phyloP scores from a whole-genome alignment of 305 asterid species.

The Ruellia speciosa region DNA sequence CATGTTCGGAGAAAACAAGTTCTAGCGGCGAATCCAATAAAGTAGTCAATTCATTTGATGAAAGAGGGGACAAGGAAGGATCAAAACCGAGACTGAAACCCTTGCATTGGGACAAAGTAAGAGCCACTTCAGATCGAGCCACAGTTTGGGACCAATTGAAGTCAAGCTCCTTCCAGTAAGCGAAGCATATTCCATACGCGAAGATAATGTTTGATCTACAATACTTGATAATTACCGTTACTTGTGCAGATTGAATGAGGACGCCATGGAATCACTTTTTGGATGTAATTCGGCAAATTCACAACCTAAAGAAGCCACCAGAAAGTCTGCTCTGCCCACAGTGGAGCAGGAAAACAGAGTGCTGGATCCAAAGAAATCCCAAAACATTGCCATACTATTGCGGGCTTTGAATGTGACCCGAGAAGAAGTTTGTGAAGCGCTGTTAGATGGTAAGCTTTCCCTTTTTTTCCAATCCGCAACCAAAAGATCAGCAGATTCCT shows the following conservation, averaged over 20 bases:
- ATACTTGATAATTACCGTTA: background rate
- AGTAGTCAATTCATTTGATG: conserved; percentile 30
- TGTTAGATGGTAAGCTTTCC: conserved; percentile 54
- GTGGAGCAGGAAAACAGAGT: conserved; percentile 65
- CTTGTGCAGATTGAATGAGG: conserved; percentile 65
- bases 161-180: conserved; percentile 92
- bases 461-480: background rate
- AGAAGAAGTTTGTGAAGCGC: conserved; percentile 87
- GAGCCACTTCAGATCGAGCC: conserved; percentile 76
- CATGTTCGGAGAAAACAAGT: background rate
- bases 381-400: conserved; percentile 80
- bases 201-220: background rate
- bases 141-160: conserved; percentile 93
- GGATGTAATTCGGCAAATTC: conserved; percentile 58
- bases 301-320: conserved; percentile 43
- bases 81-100: conserved; percentile 51
- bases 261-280: conserved; percentile 87
- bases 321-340: conserved; percentile 39
- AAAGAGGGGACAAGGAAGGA: conserved; percentile 43
- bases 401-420: conserved; percentile 84
- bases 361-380: conserved; percentile 92
- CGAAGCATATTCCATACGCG: background rate
- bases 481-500: background rate
- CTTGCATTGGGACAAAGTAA: conserved; percentile 97
- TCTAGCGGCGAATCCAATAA: background rate